phyloP scores from a whole-genome alignment of 2,329 filamentous ascomycete species.

The Arthrobotrys megalospora region DNA sequence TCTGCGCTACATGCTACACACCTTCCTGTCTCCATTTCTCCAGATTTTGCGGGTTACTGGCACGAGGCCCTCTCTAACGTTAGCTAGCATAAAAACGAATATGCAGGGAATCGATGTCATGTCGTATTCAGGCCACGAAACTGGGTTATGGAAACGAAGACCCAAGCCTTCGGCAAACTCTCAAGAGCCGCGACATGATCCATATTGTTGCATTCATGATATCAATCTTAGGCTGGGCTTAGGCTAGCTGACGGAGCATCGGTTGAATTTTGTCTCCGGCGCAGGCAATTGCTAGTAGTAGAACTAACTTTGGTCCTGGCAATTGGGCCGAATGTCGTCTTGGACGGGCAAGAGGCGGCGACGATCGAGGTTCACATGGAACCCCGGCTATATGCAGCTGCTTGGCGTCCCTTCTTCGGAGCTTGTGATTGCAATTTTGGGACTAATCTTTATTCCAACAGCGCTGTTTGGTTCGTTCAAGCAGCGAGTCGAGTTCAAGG shows the following conservation, averaged over 20 bases:
- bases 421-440: conserved; percentile 55
- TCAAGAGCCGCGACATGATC: conserved; percentile 24
- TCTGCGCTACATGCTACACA: not conserved
- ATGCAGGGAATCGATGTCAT: conserved; percentile 17
- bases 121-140: conserved; percentile 48
- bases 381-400: conserved; percentile 42
- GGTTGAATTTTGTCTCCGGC: conserved; percentile 50
- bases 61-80: conserved; percentile 7
- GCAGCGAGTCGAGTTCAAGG: not conserved
- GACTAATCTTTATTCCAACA: conserved; percentile 15
- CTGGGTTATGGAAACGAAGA: conserved; percentile 17
- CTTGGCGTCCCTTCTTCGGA: conserved; percentile 11
- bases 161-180: conserved; percentile 12
- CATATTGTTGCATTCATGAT: not conserved
- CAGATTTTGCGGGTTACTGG: conserved; percentile 4
- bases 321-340: conserved; percentile 36
- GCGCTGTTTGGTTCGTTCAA: conserved; percentile 6
- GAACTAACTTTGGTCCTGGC: not conserved
- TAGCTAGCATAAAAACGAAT: not conserved
- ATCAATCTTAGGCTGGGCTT: conserved; percentile 1
- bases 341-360: conserved; percentile 42
- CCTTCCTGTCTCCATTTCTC: conserved; percentile 17
- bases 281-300: not conserved
- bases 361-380: conserved; percentile 52
- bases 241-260: conserved; percentile 1